Evolutionary conservation across 371 early-diverging fungal genomes (phyloP).

Genomic region (Mortierella sp.): DNA sequence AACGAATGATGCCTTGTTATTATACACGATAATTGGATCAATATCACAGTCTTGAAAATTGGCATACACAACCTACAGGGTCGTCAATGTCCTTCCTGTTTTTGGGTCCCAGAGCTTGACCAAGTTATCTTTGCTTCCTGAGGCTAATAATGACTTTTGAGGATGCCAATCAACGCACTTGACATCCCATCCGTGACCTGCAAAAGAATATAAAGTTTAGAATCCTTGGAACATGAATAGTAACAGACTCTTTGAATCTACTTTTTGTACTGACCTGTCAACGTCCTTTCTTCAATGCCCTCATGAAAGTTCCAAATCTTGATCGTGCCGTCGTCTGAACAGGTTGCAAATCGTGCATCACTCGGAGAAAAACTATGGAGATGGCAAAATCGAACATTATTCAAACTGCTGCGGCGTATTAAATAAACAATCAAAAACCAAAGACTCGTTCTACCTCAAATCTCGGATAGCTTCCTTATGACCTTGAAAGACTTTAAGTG

Average conservation of each 20-base stretch:
- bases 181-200: slow-evolving; percentile 99
- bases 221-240: neutral
- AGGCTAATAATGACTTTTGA: slow-evolving; percentile 94
- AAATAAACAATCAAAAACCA: neutral
- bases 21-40: neutral
- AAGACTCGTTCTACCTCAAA: slow-evolving; percentile 66
- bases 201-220: slow-evolving; percentile 53
- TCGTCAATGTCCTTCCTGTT: slow-evolving; percentile 88
- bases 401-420: neutral
- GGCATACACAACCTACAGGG: slow-evolving; percentile 74
- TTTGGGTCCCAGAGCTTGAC: slow-evolving; percentile 99
- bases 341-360: slow-evolving; percentile 97
- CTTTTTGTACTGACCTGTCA: slow-evolving; percentile 59
- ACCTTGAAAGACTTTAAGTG: slow-evolving; percentile 93
- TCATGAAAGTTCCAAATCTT: slow-evolving; percentile 98
- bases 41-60: neutral
- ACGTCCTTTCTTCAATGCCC: slow-evolving; percentile 85
- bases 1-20: neutral
- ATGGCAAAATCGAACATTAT: neutral
- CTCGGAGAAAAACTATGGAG: slow-evolving; percentile 82
- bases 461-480: slow-evolving; percentile 97
- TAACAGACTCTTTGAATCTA: too few species aligned
- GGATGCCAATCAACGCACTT: slow-evolving; percentile 99
- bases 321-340: slow-evolving; percentile 97
- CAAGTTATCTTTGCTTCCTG: slow-evolving; percentile 98